Conservation (phyloP, 75 land plant genomes). For the Cryptomeria japonica region DNA sequence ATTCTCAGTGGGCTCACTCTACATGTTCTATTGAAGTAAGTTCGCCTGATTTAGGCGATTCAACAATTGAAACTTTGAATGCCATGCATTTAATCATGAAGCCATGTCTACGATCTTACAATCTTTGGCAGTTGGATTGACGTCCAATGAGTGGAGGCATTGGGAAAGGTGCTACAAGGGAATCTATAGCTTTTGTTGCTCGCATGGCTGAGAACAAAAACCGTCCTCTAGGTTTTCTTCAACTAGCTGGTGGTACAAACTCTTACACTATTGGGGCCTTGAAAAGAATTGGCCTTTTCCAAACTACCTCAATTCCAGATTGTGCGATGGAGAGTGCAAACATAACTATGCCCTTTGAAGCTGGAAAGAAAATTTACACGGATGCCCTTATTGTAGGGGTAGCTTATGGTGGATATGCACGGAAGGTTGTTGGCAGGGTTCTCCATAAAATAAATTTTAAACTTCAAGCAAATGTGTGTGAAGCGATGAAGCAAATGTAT, state of each 20-base stretch:
- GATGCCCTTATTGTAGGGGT: slow-evolving; percentile 62
- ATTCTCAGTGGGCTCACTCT: no score
- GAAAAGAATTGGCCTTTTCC: slow-evolving; percentile 61
- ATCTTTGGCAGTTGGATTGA: slow-evolving; percentile 98
- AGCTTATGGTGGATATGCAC: slow-evolving; percentile 92
- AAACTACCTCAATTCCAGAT: slow-evolving; percentile 13
- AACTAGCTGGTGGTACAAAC: slow-evolving; percentile 95
- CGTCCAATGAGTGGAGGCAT: slow-evolving; percentile 99
- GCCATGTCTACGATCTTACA: no score
- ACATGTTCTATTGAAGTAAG: no score
- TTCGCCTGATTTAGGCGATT: no score
- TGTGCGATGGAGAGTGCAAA: not conserved
- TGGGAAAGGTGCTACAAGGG: slow-evolving; percentile 88
- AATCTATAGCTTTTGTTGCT: slow-evolving; percentile 68
- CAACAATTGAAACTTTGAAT: no score
- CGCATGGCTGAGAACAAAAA: slow-evolving; percentile 39
- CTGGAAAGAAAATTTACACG: not conserved
- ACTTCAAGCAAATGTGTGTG: no score
- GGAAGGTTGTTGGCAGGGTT: slow-evolving; percentile 77
- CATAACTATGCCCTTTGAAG: not conserved
- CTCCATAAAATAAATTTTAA: slow-evolving; percentile 34
- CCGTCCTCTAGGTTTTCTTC: slow-evolving; percentile 84
- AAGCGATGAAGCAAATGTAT: no score
- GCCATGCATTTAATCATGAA: no score
- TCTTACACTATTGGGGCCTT: slow-evolving; percentile 68